Base-by-base conservation (phyloP, 2,329 filamentous ascomycete genomes). In the Macroventuria anomochaeta region DNA sequence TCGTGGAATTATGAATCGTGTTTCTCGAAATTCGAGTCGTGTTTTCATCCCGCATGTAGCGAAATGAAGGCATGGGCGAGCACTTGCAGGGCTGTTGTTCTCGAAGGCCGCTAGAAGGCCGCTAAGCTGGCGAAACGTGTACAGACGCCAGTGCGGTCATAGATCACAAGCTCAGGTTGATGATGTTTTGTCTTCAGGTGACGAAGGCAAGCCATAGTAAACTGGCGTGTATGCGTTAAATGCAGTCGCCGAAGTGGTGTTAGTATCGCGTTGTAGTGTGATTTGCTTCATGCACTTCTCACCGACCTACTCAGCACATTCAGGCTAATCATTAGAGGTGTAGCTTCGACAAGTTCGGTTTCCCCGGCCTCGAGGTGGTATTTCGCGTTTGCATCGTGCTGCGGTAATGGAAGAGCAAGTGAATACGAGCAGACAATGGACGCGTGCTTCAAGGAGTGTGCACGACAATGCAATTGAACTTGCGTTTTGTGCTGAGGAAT, bases 31-130 rank as follows among this genome's bases (percentile, higher is more conserved):
- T 23, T 49, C 47, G 58, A 62, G 55, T 61, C 52, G 57, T 57
- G 57, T 50, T 39, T 42, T 41, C 38, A 40, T 36, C 38, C 39
- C 18, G 13, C 51, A 36, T 32, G 41, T 53, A 62, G 58, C 61
- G 62, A 68, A 34, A 66, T 69, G 58, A 67, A 62, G 60, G 57
- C 26, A 53, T 61, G 59, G 68, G 65, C 61, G 67, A 68, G 59
- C 53, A 51, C 25, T 48, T 58, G 41, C 52, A 60, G 47, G 57
- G 55, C 51, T 44, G 42, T 25, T 31, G 13, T 67, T 68, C 67
- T 65, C 46, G 67, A 68, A 69, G 48, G 53, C 49, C 59, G 61
- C 65, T 70, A 69, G 68, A 71, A 70, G 59, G 54, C 29, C 51
- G 46, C 64, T 69, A 68, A 47, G 5, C 54, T 62, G 39, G 58